Conservation (phyloP, 192 early-diverging fungal genomes). For the Gamsiella multidivaricata region DNA sequence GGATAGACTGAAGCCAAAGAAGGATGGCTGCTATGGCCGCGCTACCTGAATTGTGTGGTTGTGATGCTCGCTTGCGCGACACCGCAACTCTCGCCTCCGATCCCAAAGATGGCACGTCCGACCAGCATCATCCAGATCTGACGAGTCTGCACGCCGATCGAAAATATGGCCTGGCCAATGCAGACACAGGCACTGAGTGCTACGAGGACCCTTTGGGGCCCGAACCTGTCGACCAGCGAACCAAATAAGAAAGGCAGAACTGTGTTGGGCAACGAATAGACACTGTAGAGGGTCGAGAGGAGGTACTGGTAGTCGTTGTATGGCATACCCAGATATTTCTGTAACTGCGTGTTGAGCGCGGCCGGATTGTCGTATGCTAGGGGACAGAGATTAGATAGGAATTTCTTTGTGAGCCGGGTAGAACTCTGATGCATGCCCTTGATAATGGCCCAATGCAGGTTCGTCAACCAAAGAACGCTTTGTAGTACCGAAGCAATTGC, state of each 20-base stretch:
- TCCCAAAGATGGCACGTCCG: slow-evolving; percentile 72
- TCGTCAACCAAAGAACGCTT: background rate
- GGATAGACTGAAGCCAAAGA: too few relatives aligned
- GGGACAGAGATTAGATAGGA: background rate
- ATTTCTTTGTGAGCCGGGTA: background rate
- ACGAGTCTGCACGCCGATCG: slow-evolving; percentile 61
- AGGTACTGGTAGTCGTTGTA: slow-evolving; percentile 57
- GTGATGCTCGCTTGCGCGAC: slow-evolving; percentile 69
- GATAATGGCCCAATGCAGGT: background rate
- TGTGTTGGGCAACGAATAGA: slow-evolving; percentile 57
- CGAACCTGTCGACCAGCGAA: slow-evolving; percentile 64
- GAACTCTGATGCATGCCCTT: too few relatives aligned
- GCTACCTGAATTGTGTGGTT: slow-evolving; percentile 66
- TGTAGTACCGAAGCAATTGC: slow-evolving; percentile 56
- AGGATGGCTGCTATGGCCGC: too few relatives aligned
- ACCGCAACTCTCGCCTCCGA: slow-evolving; percentile 70
- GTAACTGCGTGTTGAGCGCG: slow-evolving; percentile 55
- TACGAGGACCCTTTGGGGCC: slow-evolving; percentile 60
- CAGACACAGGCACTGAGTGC: slow-evolving; percentile 60
- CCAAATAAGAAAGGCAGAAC: slow-evolving; percentile 58
- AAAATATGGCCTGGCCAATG: slow-evolving; percentile 73
- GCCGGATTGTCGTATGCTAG: slow-evolving; percentile 41
- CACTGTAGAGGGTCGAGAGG: slow-evolving; percentile 58
- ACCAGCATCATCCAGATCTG: slow-evolving; percentile 63
- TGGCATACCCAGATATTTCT: slow-evolving; percentile 51